These are phyloP conservation scores for Fusarium sp. DNA, from an alignment of 2,329 filamentous ascomycete species.

Conservation along the genomic window DNA sequence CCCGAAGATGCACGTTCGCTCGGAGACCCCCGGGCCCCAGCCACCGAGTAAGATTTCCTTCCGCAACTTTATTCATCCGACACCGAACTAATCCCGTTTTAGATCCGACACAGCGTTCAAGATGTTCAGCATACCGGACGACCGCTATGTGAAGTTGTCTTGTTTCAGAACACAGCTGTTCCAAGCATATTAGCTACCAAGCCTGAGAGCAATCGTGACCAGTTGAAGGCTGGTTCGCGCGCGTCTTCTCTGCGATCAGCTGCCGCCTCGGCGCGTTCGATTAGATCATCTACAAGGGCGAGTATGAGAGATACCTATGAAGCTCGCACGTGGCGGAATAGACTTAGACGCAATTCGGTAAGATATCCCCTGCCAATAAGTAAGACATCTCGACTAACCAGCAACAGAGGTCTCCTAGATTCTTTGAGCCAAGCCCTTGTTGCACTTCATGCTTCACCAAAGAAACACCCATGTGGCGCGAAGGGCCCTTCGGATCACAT, in stretches of 20 bases:
- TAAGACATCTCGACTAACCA: not conserved
- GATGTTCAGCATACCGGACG: constrained; percentile 3
- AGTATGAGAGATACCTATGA: constrained; percentile 16
- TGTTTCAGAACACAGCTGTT: constrained; percentile 17
- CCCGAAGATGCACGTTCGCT: constrained; percentile 12
- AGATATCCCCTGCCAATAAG: not conserved
- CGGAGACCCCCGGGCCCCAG: not conserved
- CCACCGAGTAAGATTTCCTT: constrained; percentile 3
- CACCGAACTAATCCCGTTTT: not conserved
- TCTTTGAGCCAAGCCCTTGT: not conserved
- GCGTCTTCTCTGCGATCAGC: constrained; percentile 2
- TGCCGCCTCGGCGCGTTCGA: not conserved
- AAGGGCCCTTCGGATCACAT: constrained; percentile 22
- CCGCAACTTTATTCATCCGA: constrained; percentile 12
- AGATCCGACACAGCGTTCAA: constrained; percentile 12
- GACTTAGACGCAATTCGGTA: constrained; percentile 17
- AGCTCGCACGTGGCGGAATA: constrained; percentile 25
- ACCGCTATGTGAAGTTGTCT: constrained; percentile 10
- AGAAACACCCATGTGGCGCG: constrained; percentile 20
- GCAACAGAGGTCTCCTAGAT: constrained; percentile 2
- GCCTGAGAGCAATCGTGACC: not conserved
- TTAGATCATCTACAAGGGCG: not conserved
- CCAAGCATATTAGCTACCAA: not conserved
- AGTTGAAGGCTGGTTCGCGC: not conserved
- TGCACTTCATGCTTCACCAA: constrained; percentile 25